Base-by-base conservation (phyloP, 257 asterid genomes). In the Solanum appendiculatum region DNA sequence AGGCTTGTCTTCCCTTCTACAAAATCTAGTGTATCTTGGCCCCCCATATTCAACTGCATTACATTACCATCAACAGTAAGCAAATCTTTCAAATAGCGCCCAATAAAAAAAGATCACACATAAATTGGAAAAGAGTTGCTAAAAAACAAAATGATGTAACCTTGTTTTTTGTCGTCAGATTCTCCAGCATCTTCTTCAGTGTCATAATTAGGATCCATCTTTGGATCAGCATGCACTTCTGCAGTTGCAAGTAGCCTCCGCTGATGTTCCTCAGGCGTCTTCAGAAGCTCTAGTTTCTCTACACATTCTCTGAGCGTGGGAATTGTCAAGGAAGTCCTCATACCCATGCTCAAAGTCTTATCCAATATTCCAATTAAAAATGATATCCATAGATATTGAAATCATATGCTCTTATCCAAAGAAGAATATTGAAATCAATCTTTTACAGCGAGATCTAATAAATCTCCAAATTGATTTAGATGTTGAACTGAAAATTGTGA, bases 211-310 rank as follows among this genome's bases (percentile, higher is more conserved):
- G 98, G 98, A 90, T 89, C 89, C 98, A 97, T 94, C 92, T 89
- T 94, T 82, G 95, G 96, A 92, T 94, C 99, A 87, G 94, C 90
- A 66, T 93, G 98, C 88, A 97, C 92, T 86, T 90, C 94, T 63
- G 98, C 97, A 89, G 93, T 89, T 92, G 91, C 92, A 73, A 91
- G 87, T 56, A 94, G 90, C 87, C 96, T 92, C 83, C 94, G 94
- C 86, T 86, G 95, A 78, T 93, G 93, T 89, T 96, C 98, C 90
- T 93, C 96, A 0, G 99, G 97, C 54, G 92, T 92, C 89, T 93
- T 94, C 85, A 97, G 91, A 72, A 90, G 92, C 91, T 94, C 92
- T 68, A 95, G 82, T 86, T 91, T 93, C 85, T 89, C 91, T 77
- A 91, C 92, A 85, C 89, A 92, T 88, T 92, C 96, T 91, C 97